These are phyloP conservation scores for Diaporthe aspalathi DNA, from an alignment of 2,329 filamentous ascomycete species.

Conservation along the genomic window DNA sequence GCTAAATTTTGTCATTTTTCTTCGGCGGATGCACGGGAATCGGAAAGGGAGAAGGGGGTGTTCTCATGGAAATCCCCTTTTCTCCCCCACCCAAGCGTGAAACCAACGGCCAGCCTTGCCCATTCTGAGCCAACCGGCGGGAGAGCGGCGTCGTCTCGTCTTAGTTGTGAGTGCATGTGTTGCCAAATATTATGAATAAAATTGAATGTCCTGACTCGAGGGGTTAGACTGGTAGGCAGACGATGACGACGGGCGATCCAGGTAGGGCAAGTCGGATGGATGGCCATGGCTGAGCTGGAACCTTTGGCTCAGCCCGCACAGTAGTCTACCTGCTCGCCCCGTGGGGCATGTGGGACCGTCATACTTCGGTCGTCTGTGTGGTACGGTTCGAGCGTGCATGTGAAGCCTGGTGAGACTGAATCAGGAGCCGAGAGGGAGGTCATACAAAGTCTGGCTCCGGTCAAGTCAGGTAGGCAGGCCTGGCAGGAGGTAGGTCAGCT, in stretches of 20 bases:
- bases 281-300: constrained; percentile 7
- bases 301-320: not conserved
- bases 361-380: not conserved
- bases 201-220: not conserved
- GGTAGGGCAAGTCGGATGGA: not conserved
- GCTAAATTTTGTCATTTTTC: constrained; percentile 23
- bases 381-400: constrained; percentile 7
- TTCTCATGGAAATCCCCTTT: not conserved
- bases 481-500: too few species aligned
- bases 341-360: constrained; percentile 7
- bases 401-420: constrained; percentile 19
- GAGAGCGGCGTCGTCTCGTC: not conserved
- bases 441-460: constrained; percentile 1
- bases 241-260: constrained; percentile 2
- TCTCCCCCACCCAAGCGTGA: constrained; percentile 12
- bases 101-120: constrained; percentile 6
- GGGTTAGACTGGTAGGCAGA: not conserved
- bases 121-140: constrained; percentile 13
- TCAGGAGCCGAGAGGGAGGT: constrained; percentile 24
- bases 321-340: not conserved
- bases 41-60: too few species aligned
- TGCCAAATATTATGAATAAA: not conserved
- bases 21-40: not conserved
- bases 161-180: not conserved
- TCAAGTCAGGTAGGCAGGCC: constrained; percentile 14